Evolutionary conservation across 2,329 filamentous ascomycete genomes (phyloP).

Genomic region (Mycosphaerella sp.): DNA sequence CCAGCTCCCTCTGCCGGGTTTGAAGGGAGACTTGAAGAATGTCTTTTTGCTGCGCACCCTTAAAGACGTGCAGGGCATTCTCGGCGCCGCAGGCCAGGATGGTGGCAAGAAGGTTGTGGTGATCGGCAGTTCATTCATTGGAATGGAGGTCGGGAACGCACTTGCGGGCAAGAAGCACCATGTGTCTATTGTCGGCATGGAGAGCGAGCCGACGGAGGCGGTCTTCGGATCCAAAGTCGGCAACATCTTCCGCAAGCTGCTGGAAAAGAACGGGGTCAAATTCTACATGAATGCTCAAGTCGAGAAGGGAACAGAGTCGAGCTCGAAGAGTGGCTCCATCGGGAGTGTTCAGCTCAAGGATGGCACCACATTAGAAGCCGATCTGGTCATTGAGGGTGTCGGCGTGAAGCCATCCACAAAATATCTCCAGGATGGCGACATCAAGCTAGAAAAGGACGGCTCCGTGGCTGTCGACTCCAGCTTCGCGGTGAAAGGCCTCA

Average conservation of each 20-base stretch:
- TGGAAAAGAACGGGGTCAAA: constrained; percentile 82
- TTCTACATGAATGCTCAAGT: constrained; percentile 79
- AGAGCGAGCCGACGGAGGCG: constrained; percentile 73
- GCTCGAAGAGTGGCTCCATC: constrained; percentile 61
- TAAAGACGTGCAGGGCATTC: constrained; percentile 70
- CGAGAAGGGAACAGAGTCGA: constrained; percentile 70
- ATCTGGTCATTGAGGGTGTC: constrained; percentile 85
- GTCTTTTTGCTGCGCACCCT: constrained; percentile 78
- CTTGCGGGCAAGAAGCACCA: constrained; percentile 69
- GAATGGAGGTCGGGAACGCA: constrained; percentile 89
- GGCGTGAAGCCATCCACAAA: constrained; percentile 81
- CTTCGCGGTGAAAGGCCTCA: constrained; percentile 67
- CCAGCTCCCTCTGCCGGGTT: constrained; percentile 70
- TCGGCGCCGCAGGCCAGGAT: constrained; percentile 67
- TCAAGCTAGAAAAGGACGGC: constrained; percentile 75
- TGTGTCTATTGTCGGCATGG: constrained; percentile 84
- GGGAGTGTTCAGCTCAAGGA: constrained; percentile 79
- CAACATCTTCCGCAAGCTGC: constrained; percentile 65
- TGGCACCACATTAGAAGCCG: constrained; percentile 74
- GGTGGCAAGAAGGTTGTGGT: constrained; percentile 88
- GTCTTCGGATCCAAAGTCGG: constrained; percentile 80
- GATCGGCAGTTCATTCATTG: constrained; percentile 91
- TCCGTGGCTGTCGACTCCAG: constrained; percentile 73
- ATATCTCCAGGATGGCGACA: constrained; percentile 66
- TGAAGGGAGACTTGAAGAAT: constrained; percentile 73